Evolutionary conservation across 495 filamentous ascomycete species (phyloP), one percentile per base, ranked within the genome.

Genomic region (Penicillium antarcticum): DNA sequence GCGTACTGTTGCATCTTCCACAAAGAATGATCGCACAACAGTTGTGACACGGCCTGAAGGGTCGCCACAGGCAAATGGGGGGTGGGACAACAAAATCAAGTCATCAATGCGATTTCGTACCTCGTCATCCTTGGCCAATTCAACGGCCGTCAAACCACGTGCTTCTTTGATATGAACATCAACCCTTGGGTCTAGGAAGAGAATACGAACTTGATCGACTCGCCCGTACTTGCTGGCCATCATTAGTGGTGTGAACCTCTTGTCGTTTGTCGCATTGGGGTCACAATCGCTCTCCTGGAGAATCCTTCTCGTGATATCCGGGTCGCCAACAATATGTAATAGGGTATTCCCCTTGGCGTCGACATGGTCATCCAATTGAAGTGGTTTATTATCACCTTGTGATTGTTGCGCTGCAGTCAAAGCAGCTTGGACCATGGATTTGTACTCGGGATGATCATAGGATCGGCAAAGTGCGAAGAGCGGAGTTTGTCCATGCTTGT

Each of bases 171-270:
- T 83, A 31, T 84, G 80, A 1, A 90, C 71, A 65, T 99, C 95
- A 5, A 97, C 91, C 49, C 95, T 76, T 13, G 88, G 78, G 65
- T 97, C 95, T 41, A 82, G 79, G 62, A 96, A 97, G 11, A 99
- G 76, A 13, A 85, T 85, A 49, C 91, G 81, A 6, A 99, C 92
- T 78, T 92, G 87, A 54, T 97, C 94, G 14, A 95, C 87, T 39
- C 95, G 82, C 19, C 92, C 94, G 60, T 96, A 99, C 69, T 99
- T 99, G 76, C 91, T 96, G n/a, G 92, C 92, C 48, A 97, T 88
- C 95, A 99, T 99, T 44, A 99, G 73, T 1, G 95, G 83, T 0
- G 95, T 99, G 60, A 97, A 97, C 41, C 79, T 86, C 74, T 91
- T 96, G 61, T 97, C 95, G 60, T 99, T 99, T 0, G 86, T 87